Conservation (phyloP, 208 protist species). For the Acanthamoeba culbertsoni region DNA sequence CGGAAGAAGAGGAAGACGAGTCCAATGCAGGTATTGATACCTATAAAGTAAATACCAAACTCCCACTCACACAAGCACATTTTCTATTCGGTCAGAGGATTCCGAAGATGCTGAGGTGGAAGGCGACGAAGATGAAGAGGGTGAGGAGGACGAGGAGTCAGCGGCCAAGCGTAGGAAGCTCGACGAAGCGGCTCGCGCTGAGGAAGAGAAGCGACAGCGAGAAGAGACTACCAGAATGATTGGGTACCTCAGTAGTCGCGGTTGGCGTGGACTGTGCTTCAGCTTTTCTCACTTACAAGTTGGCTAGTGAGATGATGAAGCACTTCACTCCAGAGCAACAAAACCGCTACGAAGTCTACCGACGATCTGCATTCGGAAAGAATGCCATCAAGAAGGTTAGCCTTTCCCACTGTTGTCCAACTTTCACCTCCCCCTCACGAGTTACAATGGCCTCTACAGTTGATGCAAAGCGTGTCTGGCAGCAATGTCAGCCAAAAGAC, state of each 20-base stretch:
- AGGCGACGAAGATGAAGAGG: not conserved
- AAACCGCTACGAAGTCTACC: constrained; percentile 71
- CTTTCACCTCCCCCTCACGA: not conserved
- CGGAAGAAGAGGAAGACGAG: constrained; percentile 61
- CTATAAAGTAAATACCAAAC: not conserved
- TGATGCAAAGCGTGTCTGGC: constrained; percentile 65
- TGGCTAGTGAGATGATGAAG: constrained; percentile 39
- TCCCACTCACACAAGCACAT: too few relatives aligned
- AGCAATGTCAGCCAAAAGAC: constrained; percentile 62
- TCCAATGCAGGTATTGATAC: not conserved
- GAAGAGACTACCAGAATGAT: constrained; percentile 32
- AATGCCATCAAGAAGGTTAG: constrained; percentile 59
- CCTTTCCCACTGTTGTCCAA: not conserved
- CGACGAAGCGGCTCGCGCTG: not conserved
- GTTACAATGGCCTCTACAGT: not conserved
- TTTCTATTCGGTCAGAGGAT: too few relatives aligned
- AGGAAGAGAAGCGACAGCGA: not conserved
- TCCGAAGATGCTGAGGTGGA: not conserved
- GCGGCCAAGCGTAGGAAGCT: not conserved
- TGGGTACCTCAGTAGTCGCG: not conserved
- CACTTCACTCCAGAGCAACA: constrained; percentile 68
- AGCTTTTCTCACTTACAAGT: not conserved
- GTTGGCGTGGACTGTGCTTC: not conserved
- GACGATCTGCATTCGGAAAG: constrained; percentile 63
- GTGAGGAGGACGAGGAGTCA: constrained; percentile 12